Percentiles rank a stretch among this genome's conserved stretches.
Evolutionary conservation across 805 yeast species (phyloP).

Genomic region (Jamesozyma hellenica): DNA sequence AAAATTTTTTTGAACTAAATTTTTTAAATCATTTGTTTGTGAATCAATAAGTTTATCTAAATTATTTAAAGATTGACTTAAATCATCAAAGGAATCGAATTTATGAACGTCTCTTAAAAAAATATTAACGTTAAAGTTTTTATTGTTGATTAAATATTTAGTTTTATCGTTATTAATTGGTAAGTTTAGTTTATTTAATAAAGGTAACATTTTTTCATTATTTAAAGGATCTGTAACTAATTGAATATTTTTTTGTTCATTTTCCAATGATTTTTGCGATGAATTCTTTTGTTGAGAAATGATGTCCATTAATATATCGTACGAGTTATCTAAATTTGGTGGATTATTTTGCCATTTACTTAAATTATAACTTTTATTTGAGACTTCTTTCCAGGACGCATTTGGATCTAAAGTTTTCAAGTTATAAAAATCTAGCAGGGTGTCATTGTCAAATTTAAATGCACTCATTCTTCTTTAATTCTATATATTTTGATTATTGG

Average conservation of each 20-base stretch:
- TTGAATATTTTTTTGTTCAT: slow-evolving; percentile 9
- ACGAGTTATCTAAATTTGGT: slow-evolving; percentile 25
- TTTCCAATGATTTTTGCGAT: background rate
- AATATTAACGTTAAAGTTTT: slow-evolving; percentile 46
- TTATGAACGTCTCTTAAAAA: slow-evolving; percentile 48
- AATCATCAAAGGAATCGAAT: slow-evolving; percentile 42
- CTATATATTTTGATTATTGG: background rate
- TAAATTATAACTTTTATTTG: slow-evolving; percentile 20
- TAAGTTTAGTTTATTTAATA: slow-evolving; percentile 34
- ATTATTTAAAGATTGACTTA: slow-evolving; percentile 38
- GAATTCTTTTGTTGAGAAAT: slow-evolving; percentile 17
- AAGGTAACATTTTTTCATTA: slow-evolving; percentile 30
- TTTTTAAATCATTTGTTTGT: slow-evolving; percentile 41
- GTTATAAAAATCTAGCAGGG: slow-evolving; percentile 34
- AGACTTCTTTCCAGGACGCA: slow-evolving; percentile 30
- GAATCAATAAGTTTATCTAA: slow-evolving; percentile 41
- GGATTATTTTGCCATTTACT: slow-evolving; percentile 17
- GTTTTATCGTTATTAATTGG: slow-evolving; percentile 30
- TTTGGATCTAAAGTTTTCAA: slow-evolving; percentile 35
- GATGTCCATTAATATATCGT: slow-evolving; percentile 27
- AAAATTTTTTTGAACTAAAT: slow-evolving; percentile 49
- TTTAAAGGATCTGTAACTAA: slow-evolving; percentile 47
- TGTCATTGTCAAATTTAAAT: slow-evolving; percentile 18
- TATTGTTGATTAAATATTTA: slow-evolving; percentile 44
- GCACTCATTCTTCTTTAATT: slow-evolving; percentile 7